phyloP scores from a whole-genome alignment of 192 early-diverging fungal genomes.

The Backusella circina region DNA sequence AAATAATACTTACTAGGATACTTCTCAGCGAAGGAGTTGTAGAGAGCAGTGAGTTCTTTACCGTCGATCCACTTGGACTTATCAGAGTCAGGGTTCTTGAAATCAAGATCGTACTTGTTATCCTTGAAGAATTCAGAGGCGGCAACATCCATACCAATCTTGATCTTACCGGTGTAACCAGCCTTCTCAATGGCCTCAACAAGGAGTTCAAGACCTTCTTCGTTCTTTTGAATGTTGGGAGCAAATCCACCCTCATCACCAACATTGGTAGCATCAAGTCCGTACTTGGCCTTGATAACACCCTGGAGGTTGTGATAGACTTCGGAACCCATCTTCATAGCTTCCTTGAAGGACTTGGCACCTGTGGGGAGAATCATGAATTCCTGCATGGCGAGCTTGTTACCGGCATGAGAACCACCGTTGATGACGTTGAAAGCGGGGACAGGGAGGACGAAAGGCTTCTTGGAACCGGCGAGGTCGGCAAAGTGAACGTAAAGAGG shows the following conservation, averaged over 20 bases:
- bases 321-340: conserved; percentile 97
- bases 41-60: conserved; percentile 77
- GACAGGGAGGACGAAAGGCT: conserved; percentile 90
- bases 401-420: conserved; percentile 98
- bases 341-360: conserved; percentile 87
- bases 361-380: conserved; percentile 99
- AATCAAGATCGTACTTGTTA: conserved; percentile 98
- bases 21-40: conserved; percentile 73
- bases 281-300: conserved; percentile 99
- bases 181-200: conserved; percentile 87
- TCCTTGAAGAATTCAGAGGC: conserved; percentile 99
- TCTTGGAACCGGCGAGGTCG: conserved; percentile 79
- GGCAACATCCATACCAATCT: conserved; percentile 97
- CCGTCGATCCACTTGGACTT: conserved; percentile 69
- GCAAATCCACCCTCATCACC: conserved; percentile 99
- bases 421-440: conserved; percentile 99
- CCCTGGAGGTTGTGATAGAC: conserved; percentile 94
- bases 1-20: conserved; percentile 65
- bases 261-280: conserved; percentile 97
- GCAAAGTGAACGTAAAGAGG: conserved; percentile 95
- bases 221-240: conserved; percentile 96
- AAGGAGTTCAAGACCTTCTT: conserved; percentile 93
- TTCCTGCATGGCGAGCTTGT: conserved; percentile 99
- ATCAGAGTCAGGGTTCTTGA: conserved; percentile 90
- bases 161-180: conserved; percentile 94